These are phyloP conservation scores for Clausena lansium DNA, from an alignment of 345 rosid species.

Conservation along the genomic window DNA sequence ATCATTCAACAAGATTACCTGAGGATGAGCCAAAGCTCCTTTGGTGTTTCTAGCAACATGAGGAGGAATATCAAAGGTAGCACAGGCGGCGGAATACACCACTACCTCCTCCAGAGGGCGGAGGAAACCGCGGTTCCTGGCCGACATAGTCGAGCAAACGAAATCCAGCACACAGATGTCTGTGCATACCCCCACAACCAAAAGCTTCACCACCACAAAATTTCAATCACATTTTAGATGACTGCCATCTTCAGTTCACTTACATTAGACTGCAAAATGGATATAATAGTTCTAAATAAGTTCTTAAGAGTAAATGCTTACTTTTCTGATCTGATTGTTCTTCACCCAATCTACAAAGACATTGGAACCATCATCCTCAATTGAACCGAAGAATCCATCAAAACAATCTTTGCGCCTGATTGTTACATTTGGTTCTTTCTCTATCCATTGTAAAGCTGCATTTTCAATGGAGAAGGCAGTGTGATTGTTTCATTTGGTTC, in stretches of 20 bases:
- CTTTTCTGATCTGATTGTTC: slow-evolving; percentile 41
- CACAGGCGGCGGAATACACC: slow-evolving; percentile 50
- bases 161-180: slow-evolving; percentile 68
- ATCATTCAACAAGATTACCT: slow-evolving; percentile 27
- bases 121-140: slow-evolving; percentile 49
- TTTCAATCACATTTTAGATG: neutral
- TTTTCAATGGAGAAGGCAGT: neutral
- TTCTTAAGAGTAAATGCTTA: slow-evolving; percentile 16
- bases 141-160: slow-evolving; percentile 50
- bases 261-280: neutral
- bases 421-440: slow-evolving; percentile 41
- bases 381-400: slow-evolving; percentile 53
- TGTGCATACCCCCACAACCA: slow-evolving; percentile 62
- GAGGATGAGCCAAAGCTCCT: slow-evolving; percentile 51
- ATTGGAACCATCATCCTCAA: slow-evolving; percentile 51
- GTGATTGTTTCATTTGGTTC: neutral
- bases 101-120: slow-evolving; percentile 50
- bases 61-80: slow-evolving; percentile 56
- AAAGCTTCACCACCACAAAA: slow-evolving; percentile 33
- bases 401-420: slow-evolving; percentile 50
- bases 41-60: slow-evolving; percentile 37
- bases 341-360: slow-evolving; percentile 46
- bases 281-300: neutral
- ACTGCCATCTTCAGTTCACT: neutral
- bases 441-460: slow-evolving; percentile 45